Percentiles rank a stretch among this genome's conserved stretches.
Evolutionary conservation across 352 stramenopile genomes (phyloP).

Genomic region (Pythium chondricola): DNA sequence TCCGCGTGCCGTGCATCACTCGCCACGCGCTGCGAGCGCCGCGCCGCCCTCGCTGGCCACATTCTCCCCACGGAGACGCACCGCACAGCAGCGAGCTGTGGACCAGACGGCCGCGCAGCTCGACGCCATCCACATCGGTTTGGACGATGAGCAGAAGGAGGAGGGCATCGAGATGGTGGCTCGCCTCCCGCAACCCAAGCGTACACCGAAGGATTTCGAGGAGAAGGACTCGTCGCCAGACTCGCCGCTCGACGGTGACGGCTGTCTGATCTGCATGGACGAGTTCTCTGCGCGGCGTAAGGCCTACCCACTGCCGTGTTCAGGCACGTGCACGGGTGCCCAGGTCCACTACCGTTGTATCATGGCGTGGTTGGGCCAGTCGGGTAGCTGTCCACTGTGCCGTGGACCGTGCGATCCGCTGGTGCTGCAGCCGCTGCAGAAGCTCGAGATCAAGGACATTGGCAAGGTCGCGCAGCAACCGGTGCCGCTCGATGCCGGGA

Average conservation of each 20-base stretch:
- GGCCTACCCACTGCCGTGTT: conserved; percentile 79
- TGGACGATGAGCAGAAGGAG: conserved; percentile 26
- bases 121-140: conserved; percentile 15
- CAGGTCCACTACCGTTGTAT: conserved; percentile 86
- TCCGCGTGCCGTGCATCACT: conserved; percentile 62
- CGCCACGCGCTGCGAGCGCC: conserved; percentile 30
- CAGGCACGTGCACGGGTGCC: conserved; percentile 66
- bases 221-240: conserved; percentile 15
- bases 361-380: conserved; percentile 84
- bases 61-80: conserved; percentile 55
- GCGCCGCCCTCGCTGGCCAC: conserved; percentile 27
- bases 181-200: background rate
- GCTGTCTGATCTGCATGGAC: conserved; percentile 87
- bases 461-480: conserved; percentile 68
- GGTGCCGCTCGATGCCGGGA: conserved; percentile 74
- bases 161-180: conserved; percentile 18
- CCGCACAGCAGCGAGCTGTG: conserved; percentile 7
- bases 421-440: conserved; percentile 78
- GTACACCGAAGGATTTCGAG: conserved; percentile 10
- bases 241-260: conserved; percentile 25
- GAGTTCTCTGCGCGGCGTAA: conserved; percentile 82
- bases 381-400: conserved; percentile 76
- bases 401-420: conserved; percentile 73
- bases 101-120: conserved; percentile 1
- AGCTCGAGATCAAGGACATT: conserved; percentile 77